Evolutionary conservation across 257 asterid species (phyloP), one percentile per base, ranked within the genome.

Genomic region (Ocimum tenuiflorum): DNA sequence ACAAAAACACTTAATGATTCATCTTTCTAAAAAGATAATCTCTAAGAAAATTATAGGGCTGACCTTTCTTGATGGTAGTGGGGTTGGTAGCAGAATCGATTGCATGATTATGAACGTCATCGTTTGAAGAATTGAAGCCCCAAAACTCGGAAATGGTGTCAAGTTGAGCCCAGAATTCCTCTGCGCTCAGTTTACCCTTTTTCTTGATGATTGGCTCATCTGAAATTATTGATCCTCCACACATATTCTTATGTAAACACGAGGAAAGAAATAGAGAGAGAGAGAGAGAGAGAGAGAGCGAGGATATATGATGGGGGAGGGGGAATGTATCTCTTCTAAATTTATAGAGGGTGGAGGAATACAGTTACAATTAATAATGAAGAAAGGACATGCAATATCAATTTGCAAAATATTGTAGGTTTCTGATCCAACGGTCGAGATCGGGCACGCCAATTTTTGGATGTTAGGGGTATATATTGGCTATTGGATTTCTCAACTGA

Each of bases 221-320:
- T 46, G 95, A 81, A 64, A 90, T 90, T 15, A 84, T 79, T 41
- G 95, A 86, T 56, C 97, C 97, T 27, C 97, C 97, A 72, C 97
- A 88, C 97, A 90, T 89, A 9, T 63, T 50, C 38, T 51, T 3
- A 6, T 45, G 23, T 13, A 39, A 8, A 10, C 35, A 36, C 46
- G 49, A 14, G n/a, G n/a, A n/a, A 45, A 13, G 18, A 52, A 11
- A 45, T 9, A 62, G 27, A 43, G 55, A 43, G 29, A 35, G 3
- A 35, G 43, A 38, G 43, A 38, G 43, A 38, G 13, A 48, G 56
- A 70, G 65, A 63, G 70, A 71, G 18, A 70, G 31, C 51, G 62
- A 63, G 65, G 1, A 35, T 63, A 12, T 13, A 74, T 36, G 2
- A 6, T 8, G 49, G 7, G 13, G 9, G 72, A 33, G 51, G 58